Evolutionary conservation across 2,329 filamentous ascomycete genomes (phyloP).

Genomic region (Diplodia intermedia): DNA sequence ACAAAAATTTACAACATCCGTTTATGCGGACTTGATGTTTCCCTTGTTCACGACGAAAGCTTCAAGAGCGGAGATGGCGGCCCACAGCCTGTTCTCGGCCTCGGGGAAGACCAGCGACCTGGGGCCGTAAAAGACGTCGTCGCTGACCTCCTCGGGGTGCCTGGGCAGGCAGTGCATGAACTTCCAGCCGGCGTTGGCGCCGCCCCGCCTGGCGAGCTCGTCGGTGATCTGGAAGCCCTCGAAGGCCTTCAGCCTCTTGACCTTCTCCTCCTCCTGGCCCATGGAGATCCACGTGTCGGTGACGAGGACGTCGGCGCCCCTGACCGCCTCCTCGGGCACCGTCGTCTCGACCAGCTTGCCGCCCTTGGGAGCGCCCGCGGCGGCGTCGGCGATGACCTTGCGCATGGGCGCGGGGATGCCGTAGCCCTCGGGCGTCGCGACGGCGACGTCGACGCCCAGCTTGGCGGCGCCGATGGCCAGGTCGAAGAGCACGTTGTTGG

Average conservation of each 20-base stretch:
- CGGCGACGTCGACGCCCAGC: constrained; percentile 82
- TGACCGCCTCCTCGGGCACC: constrained; percentile 82
- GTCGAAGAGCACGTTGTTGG: constrained; percentile 96
- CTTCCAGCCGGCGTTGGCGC: constrained; percentile 88
- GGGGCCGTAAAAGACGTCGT: constrained; percentile 91
- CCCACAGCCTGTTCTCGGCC: constrained; percentile 93
- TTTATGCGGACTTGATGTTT: constrained; percentile 59
- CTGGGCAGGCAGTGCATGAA: constrained; percentile 99
- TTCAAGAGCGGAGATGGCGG: constrained; percentile 81
- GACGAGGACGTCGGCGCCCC: constrained; percentile 85
- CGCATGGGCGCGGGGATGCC: constrained; percentile 79
- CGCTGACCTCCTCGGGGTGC: constrained; percentile 89
- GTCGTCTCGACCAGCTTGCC: constrained; percentile 77
- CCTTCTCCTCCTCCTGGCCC: constrained; percentile 89
- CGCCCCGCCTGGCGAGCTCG: constrained; percentile 81
- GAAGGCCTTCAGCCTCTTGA: constrained; percentile 80
- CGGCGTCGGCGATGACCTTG: constrained; percentile 71
- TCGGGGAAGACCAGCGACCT: constrained; percentile 90
- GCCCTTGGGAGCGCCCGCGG: constrained; percentile 59
- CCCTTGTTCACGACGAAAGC: constrained; percentile 95
- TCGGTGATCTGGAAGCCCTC: constrained; percentile 89
- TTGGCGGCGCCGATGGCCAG: constrained; percentile 87
- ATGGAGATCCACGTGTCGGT: constrained; percentile 99
- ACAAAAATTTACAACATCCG: not conserved
- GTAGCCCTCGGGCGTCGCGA: constrained; percentile 87